These are phyloP conservation scores for Pseudocercospora ulei DNA, from an alignment of 2,329 filamentous ascomycete species.

Conservation along the genomic window DNA sequence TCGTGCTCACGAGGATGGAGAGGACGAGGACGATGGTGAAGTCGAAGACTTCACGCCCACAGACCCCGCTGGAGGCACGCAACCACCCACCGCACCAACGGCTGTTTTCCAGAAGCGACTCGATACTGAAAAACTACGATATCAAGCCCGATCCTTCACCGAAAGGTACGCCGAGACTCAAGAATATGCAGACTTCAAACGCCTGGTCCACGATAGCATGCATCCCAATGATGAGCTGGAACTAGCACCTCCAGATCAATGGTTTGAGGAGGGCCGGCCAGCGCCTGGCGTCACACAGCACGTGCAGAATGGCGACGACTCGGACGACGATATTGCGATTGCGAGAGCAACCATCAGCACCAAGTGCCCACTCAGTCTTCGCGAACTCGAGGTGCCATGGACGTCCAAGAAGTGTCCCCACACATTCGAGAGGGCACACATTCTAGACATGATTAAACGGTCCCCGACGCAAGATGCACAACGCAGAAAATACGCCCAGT, in stretches of 20 bases:
- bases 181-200: conserved; percentile 53
- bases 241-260: conserved; percentile 47
- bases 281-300: conserved; percentile 36
- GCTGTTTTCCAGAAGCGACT: conserved; percentile 35
- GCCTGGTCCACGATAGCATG: conserved; percentile 52
- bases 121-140: conserved; percentile 39
- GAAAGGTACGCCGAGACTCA: conserved; percentile 51
- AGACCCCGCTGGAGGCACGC: conserved; percentile 35
- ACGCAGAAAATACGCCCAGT: conserved; percentile 41
- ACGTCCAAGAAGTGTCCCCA: conserved; percentile 60
- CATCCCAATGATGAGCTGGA: conserved; percentile 46
- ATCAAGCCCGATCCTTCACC: conserved; percentile 35
- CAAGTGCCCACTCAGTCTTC: conserved; percentile 60
- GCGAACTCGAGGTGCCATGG: conserved; percentile 55
- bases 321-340: conserved; percentile 61
- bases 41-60: conserved; percentile 37
- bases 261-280: conserved; percentile 49
- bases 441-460: conserved; percentile 46
- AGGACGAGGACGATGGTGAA: conserved; percentile 28
- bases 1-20: conserved; percentile 22
- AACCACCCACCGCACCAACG: conserved; percentile 32
- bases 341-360: conserved; percentile 54
- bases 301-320: conserved; percentile 38
- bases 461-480: conserved; percentile 6
- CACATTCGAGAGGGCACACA: conserved; percentile 58